phyloP scores from a whole-genome alignment of 2,329 filamentous ascomycete genomes.

The Grosmannia penicillata region DNA sequence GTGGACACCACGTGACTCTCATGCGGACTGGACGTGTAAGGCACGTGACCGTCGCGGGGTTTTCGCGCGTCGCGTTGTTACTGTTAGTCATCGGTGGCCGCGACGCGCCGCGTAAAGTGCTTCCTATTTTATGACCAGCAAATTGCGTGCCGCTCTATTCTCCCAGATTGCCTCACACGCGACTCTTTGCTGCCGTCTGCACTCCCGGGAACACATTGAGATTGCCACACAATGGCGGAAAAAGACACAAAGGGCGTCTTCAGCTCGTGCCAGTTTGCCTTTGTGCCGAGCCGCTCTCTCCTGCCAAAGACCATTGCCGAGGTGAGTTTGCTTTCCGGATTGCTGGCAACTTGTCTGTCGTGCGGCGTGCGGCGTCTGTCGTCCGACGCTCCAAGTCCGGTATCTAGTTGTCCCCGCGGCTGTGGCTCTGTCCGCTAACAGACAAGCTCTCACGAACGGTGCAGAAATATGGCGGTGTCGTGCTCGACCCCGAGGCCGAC shows the following conservation, averaged over 20 bases:
- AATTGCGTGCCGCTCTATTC: no score
- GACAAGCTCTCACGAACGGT: conserved; percentile 26
- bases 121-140: neutral
- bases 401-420: neutral
- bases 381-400: no score
- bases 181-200: no score
- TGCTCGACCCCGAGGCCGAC: conserved; percentile 31
- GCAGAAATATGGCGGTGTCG: conserved; percentile 32
- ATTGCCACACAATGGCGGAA: conserved; percentile 13
- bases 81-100: no score
- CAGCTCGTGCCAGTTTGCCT: conserved; percentile 27
- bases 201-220: no score
- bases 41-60: conserved; percentile 11
- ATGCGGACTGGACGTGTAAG: no score
- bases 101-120: no score
- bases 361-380: no score
- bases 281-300: conserved; percentile 27
- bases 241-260: conserved; percentile 20
- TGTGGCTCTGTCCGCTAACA: neutral
- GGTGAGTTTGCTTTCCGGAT: conserved; percentile 14
- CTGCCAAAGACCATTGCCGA: conserved; percentile 25
- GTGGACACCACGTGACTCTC: no score
- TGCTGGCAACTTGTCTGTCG: neutral
- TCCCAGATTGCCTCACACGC: neutral
- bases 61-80: no score